Evolutionary conservation across 768 basidiomycete genomes (phyloP), one percentile per base, ranked within the genome.

Genomic region (Chiua virens): DNA sequence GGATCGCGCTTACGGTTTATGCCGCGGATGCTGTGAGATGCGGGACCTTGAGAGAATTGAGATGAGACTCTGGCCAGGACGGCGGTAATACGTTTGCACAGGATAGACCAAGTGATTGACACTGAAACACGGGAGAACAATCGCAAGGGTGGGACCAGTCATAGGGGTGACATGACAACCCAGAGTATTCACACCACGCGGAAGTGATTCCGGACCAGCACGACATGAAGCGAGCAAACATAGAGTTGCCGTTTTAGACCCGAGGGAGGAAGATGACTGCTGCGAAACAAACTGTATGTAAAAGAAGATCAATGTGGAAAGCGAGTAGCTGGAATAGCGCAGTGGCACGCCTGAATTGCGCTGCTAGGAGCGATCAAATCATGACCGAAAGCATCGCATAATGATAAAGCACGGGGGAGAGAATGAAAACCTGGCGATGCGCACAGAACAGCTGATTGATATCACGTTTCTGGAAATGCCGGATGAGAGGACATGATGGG

Each of bases 401-500:
- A 64, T 59, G 62, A 64, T 60, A 61, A 52, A 63, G 56, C 53
- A 52, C 42, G 50, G 42, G 50, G 48, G 42, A 63, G 6, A 30
- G 30, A 56, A 67, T 56, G 60, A 60, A 66, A 60, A 53, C 45
- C 57, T 60, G 58, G 61, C 56, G 66, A 59, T 64, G 55, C 56
- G 45, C 65, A 61, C 61, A 68, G 67, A 62, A 67, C 56, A 57
- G 55, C 55, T 55, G 53, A 65, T 65, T 58, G 66, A 63, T 67
- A 59, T 66, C 64, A 62, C 56, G 46, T 58, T 64, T 67, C 64
- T 66, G 66, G 65, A 66, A 63, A 63, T 57, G 45, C 59, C 52
- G 9, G 55, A 50, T 56, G 64, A 48, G 57, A 51, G 30, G 18
- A 32, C 27, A 43, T 21, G 27, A 30, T 30, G 30, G 30, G 30